Percentiles rank a stretch among this genome's conserved stretches.
Evolutionary conservation across 2,329 filamentous ascomycete genomes (phyloP).

Genomic region (Cadophora sp.): DNA sequence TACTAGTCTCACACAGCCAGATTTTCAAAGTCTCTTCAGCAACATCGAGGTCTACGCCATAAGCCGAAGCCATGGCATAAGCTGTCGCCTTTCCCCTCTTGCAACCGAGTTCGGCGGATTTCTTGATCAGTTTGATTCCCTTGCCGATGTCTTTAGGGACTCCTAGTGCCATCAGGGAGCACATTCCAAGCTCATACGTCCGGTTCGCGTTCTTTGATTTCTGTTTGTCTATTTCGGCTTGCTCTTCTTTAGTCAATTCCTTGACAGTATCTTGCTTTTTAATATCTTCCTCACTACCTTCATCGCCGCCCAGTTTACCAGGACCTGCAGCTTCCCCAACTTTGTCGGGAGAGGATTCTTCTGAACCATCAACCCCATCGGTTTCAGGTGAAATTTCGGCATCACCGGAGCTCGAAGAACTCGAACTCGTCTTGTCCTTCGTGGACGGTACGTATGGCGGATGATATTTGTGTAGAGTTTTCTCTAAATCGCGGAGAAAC

Average conservation of each 20-base stretch:
- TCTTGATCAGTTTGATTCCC: not conserved
- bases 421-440: not conserved
- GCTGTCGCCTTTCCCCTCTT: not conserved
- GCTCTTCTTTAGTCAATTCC: not conserved
- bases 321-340: not conserved
- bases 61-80: not conserved
- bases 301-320: not conserved
- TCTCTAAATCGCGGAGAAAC: not conserved
- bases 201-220: not conserved
- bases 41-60: not conserved
- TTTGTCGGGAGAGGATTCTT: not conserved
- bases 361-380: not conserved
- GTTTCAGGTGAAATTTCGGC: not conserved
- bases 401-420: not conserved
- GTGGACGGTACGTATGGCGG: not conserved
- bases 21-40: not conserved
- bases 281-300: not conserved
- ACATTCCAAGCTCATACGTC: not conserved
- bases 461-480: not conserved
- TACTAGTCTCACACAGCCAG: not conserved
- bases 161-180: not conserved
- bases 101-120: not conserved
- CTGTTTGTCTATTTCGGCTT: not conserved
- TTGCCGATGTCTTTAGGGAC: not conserved
- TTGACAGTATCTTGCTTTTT: not conserved